These are phyloP conservation scores for Diplogelasinospora grovesii DNA, from an alignment of 495 filamentous ascomycete species.

Conservation along the genomic window DNA sequence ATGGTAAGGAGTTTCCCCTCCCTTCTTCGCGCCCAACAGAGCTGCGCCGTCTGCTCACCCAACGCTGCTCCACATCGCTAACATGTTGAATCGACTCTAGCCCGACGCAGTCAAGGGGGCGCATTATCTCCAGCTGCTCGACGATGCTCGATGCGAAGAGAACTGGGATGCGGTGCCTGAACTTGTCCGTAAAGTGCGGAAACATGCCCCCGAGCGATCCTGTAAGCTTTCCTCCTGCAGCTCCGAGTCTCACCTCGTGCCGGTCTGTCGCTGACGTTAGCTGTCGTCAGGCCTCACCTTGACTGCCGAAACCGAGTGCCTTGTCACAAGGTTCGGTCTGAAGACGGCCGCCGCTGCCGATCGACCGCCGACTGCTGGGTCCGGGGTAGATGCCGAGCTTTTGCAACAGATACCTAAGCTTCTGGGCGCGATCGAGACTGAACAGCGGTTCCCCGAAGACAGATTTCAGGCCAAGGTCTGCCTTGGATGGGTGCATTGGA, in stretches of 20 bases:
- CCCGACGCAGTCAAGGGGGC: slow-evolving; percentile 59
- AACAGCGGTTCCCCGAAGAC: slow-evolving; percentile 55
- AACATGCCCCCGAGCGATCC: slow-evolving; percentile 79
- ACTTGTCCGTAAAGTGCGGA: slow-evolving; percentile 81
- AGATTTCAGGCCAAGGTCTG: slow-evolving; percentile 73
- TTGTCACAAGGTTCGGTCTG: slow-evolving; percentile 50
- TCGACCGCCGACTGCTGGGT: slow-evolving; percentile 31
- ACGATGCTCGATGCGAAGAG: slow-evolving; percentile 79
- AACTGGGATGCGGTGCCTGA: slow-evolving; percentile 88
- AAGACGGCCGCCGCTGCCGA: slow-evolving; percentile 36
- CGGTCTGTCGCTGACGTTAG: slow-evolving; percentile 3
- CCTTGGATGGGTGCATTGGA: slow-evolving; percentile 76
- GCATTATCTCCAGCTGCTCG: slow-evolving; percentile 71
- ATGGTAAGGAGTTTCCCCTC: slow-evolving; percentile 18
- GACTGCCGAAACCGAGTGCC: slow-evolving; percentile 65
- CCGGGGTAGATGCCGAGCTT: slow-evolving; percentile 29
- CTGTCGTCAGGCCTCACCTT: slow-evolving; percentile 58
- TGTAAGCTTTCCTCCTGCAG: slow-evolving; percentile 51
- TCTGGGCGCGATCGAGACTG: slow-evolving; percentile 59
- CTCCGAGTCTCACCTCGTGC: slow-evolving; percentile 1
- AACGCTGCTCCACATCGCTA: slow-evolving; percentile 2
- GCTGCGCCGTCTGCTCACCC: no score
- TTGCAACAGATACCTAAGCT: slow-evolving; percentile 55
- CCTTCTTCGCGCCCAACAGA: neutral
- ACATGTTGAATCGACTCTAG: slow-evolving; percentile 17